Evolutionary conservation across 805 yeast species (phyloP).

Genomic region (Candida parachauliodes): DNA sequence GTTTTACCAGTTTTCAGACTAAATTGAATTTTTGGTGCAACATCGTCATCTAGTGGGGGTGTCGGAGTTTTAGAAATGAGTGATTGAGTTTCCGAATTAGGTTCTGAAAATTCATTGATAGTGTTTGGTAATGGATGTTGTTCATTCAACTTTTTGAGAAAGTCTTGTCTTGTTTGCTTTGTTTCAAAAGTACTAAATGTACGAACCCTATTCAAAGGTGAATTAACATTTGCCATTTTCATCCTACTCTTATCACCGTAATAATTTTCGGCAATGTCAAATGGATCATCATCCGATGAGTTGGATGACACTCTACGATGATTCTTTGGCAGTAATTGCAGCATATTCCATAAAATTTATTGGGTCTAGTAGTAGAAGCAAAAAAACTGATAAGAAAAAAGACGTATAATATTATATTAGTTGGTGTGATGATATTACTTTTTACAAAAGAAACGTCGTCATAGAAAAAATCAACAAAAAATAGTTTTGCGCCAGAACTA

Average conservation of each 20-base stretch:
- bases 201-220: constrained; percentile 49
- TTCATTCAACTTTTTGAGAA: constrained; percentile 8
- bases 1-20: constrained; percentile 1
- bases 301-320: constrained; percentile 32
- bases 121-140: constrained; percentile 6
- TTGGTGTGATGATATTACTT: too few relatives aligned
- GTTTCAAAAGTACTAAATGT: constrained; percentile 48
- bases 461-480: too few relatives aligned
- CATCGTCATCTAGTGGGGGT: constrained; percentile 6
- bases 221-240: constrained; percentile 21
- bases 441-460: too few relatives aligned
- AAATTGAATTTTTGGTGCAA: neutral
- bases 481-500: too few relatives aligned
- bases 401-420: too few relatives aligned
- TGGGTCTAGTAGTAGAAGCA: too few relatives aligned
- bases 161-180: constrained; percentile 9
- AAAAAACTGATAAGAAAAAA: too few relatives aligned
- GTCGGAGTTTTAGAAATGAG: constrained; percentile 5
- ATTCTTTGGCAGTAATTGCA: neutral
- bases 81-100: constrained; percentile 5
- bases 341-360: constrained; percentile 1
- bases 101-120: constrained; percentile 10
- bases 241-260: constrained; percentile 52
- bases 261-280: constrained; percentile 63
- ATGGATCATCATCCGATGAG: constrained; percentile 57